Conservation (phyloP, 371 early-diverging fungal genomes). For the Synchytrium microbalum region DNA sequence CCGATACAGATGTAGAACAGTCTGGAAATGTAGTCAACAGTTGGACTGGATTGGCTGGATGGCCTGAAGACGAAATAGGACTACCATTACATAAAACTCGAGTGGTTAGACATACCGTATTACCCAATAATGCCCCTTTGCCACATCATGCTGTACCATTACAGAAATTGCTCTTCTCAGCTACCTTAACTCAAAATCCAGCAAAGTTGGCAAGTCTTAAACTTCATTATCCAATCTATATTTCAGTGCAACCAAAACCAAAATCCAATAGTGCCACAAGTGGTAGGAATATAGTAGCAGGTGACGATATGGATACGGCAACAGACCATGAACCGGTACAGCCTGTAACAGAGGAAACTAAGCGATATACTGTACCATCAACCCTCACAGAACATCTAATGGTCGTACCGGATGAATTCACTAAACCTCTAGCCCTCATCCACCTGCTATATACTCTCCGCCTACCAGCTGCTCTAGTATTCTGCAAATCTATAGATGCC, state of each 20-base stretch:
- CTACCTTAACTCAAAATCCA: slow-evolving; percentile 99
- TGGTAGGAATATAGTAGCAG: not conserved
- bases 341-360: slow-evolving; percentile 59
- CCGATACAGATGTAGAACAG: not conserved
- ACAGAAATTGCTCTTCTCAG: slow-evolving; percentile 98
- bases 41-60: not conserved
- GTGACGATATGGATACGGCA: slow-evolving; percentile 69
- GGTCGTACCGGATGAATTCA: slow-evolving; percentile 74
- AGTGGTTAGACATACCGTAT: slow-evolving; percentile 13
- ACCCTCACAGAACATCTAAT: slow-evolving; percentile 29
- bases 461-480: slow-evolving; percentile 71
- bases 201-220: slow-evolving; percentile 80
- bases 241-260: slow-evolving; percentile 30
- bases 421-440: slow-evolving; percentile 87
- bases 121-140: slow-evolving; percentile 5
- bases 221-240: slow-evolving; percentile 41
- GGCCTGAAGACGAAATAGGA: slow-evolving; percentile 65
- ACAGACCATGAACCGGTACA: not conserved
- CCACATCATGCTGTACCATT: slow-evolving; percentile 13
- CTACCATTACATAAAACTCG: slow-evolving; percentile 78
- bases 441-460: slow-evolving; percentile 66
- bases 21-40: not conserved
- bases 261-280: not conserved
- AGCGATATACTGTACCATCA: slow-evolving; percentile 48
- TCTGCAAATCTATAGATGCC: slow-evolving; percentile 85